Conservation (phyloP, 1,284 basidiomycete species). For the Leccinum pachyderme region DNA sequence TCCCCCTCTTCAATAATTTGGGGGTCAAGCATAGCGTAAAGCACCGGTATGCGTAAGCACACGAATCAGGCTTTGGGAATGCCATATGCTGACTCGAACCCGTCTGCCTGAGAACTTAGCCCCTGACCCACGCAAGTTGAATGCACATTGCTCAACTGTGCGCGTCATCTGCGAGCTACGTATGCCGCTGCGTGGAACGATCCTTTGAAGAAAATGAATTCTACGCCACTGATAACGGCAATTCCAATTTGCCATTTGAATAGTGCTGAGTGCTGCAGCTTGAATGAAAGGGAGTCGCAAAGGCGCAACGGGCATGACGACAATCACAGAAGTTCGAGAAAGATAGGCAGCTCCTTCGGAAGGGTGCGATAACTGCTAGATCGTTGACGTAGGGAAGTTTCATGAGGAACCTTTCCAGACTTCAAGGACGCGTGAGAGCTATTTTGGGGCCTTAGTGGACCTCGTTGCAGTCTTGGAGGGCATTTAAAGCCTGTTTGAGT, state of each 20-base stretch:
- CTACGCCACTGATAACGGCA: slow-evolving; percentile 31
- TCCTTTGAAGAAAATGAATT: slow-evolving; percentile 21
- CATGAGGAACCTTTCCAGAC: slow-evolving; percentile 17
- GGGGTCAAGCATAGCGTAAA: slow-evolving; percentile 20
- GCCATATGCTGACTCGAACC: slow-evolving; percentile 14
- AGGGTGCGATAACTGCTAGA: slow-evolving; percentile 13
- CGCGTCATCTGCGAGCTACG: slow-evolving; percentile 7
- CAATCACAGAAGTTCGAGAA: slow-evolving; percentile 26
- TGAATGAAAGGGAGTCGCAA: slow-evolving; percentile 13
- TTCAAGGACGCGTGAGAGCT: slow-evolving; percentile 25
- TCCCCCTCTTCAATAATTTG: slow-evolving; percentile 12
- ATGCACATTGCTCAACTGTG: slow-evolving; percentile 12
- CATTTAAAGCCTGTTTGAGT: slow-evolving; percentile 27
- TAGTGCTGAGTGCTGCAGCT: slow-evolving; percentile 8
- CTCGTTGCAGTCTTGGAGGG: slow-evolving; percentile 24
- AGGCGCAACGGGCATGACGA: slow-evolving; percentile 21
- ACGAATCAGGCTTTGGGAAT: slow-evolving; percentile 21
- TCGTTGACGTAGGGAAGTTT: slow-evolving; percentile 21
- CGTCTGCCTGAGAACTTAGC: slow-evolving; percentile 13
- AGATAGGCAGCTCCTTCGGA: slow-evolving; percentile 3
- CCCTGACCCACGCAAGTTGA: slow-evolving; percentile 31
- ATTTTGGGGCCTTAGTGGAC: slow-evolving; percentile 27
- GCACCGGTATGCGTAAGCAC: slow-evolving; percentile 16
- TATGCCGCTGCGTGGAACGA: slow-evolving; percentile 27
- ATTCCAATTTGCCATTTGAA: slow-evolving; percentile 26